These are phyloP conservation scores for Trichoderma sp. DNA, from an alignment of 2,329 filamentous ascomycete genomes.

Conservation along the genomic window DNA sequence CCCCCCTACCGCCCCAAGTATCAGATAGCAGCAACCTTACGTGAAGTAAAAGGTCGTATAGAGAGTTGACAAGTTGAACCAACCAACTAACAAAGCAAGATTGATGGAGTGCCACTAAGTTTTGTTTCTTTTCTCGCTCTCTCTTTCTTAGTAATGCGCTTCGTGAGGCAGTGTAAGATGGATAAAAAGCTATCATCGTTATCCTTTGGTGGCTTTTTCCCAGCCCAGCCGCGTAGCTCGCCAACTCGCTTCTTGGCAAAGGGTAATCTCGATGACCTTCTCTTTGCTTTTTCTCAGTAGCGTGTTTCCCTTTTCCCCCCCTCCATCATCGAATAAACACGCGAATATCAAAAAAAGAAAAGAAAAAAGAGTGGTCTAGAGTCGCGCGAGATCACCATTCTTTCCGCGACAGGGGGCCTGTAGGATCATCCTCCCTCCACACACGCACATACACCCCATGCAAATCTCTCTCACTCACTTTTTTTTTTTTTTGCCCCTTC, in stretches of 20 bases:
- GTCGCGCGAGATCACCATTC: background rate
- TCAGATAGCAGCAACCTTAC: background rate
- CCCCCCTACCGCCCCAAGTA: background rate
- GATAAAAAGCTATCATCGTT: constrained; percentile 14
- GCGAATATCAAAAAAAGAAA: too few relatives aligned
- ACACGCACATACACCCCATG: constrained; percentile 1
- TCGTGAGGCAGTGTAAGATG: background rate
- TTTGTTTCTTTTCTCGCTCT: background rate
- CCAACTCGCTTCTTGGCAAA: background rate
- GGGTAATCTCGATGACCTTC: constrained; percentile 8
- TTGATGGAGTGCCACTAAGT: constrained; percentile 11
- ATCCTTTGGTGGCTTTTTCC: constrained; percentile 1
- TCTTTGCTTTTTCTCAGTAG: background rate
- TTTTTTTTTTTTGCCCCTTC: background rate
- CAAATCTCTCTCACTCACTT: background rate
- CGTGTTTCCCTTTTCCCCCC: background rate
- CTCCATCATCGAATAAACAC: background rate
- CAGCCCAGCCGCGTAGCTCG: background rate
- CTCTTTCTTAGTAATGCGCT: constrained; percentile 4
- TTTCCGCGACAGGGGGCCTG: constrained; percentile 4
- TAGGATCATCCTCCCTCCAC: background rate
- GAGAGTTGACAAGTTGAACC: background rate
- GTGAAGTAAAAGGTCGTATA: background rate
- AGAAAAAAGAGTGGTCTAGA: background rate
- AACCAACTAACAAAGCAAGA: background rate